phyloP scores from a whole-genome alignment of 2,329 filamentous ascomycete species.

The Lizonia empirigonia region DNA sequence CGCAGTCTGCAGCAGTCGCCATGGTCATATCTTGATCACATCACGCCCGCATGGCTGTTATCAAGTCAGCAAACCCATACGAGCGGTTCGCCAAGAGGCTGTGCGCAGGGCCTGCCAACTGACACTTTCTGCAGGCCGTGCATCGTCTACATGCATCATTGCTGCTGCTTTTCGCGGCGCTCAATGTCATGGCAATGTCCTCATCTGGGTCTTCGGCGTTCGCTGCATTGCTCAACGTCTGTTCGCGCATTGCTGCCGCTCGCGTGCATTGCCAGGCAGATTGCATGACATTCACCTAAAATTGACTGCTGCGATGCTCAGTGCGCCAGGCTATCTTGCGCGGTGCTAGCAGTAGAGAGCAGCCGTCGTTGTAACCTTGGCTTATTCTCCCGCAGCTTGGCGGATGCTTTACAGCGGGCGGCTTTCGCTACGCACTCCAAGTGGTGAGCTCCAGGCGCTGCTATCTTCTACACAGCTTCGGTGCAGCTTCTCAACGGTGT shows the following conservation, averaged over 20 bases:
- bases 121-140: slow-evolving; percentile 21
- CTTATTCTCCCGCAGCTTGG: slow-evolving; percentile 22
- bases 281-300: slow-evolving; percentile 21
- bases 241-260: slow-evolving; percentile 20
- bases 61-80: slow-evolving; percentile 35
- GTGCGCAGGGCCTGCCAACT: slow-evolving; percentile 24
- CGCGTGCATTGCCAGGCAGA: slow-evolving; percentile 27
- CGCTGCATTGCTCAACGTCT: slow-evolving; percentile 21
- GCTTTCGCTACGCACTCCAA: slow-evolving; percentile 25
- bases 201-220: slow-evolving; percentile 19
- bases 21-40: slow-evolving; percentile 45
- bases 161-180: slow-evolving; percentile 22
- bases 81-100: slow-evolving; percentile 39
- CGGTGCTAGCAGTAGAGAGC: slow-evolving; percentile 12
- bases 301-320: slow-evolving; percentile 6
- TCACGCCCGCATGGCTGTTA: slow-evolving; percentile 40
- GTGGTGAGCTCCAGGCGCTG: slow-evolving; percentile 35
- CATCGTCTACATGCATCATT: slow-evolving; percentile 33
- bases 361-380: slow-evolving; percentile 21
- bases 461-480: slow-evolving; percentile 45
- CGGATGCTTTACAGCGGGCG: slow-evolving; percentile 34
- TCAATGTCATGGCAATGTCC: slow-evolving; percentile 37
- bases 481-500: slow-evolving; percentile 40
- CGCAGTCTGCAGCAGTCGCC: slow-evolving; percentile 18
- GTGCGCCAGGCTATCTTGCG: slow-evolving; percentile 26